Conservation (phyloP, 179 eudicot genomes). For the Beta corolliflora region DNA sequence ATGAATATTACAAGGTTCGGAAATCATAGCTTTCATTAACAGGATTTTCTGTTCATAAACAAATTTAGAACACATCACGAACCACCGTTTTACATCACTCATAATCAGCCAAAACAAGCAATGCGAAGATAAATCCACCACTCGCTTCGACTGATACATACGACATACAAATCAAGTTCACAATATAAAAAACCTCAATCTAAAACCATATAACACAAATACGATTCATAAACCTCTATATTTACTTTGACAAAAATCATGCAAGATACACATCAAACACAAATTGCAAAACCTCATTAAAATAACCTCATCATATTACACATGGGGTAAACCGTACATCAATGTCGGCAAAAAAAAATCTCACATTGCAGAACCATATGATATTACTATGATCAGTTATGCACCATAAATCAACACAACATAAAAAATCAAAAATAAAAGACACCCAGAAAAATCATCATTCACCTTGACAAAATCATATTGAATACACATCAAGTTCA, state of each 20-base stretch:
- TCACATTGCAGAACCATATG: not conserved
- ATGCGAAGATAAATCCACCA: conserved; percentile 11
- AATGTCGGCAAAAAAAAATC: not conserved
- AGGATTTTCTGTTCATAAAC: not conserved
- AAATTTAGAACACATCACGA: conserved; percentile 1
- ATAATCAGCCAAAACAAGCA: not conserved
- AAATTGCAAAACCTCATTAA: not conserved
- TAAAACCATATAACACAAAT: not conserved
- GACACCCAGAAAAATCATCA: not conserved
- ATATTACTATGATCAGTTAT: not conserved
- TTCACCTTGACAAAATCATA: no score
- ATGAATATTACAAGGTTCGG: not conserved
- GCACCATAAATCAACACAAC: not conserved
- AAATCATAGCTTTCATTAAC: not conserved
- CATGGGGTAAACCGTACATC: not conserved
- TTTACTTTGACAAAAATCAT: not conserved
- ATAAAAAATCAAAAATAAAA: not conserved
- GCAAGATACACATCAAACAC: not conserved
- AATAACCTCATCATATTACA: not conserved
- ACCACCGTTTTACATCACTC: not conserved
- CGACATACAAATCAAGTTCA: not conserved
- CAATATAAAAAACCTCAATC: not conserved
- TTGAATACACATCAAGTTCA: no score
- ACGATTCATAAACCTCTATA: not conserved
- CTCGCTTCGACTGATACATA: not conserved